phyloP scores from a whole-genome alignment of 2,329 filamentous ascomycete genomes.

The Alternaria postmessia region DNA sequence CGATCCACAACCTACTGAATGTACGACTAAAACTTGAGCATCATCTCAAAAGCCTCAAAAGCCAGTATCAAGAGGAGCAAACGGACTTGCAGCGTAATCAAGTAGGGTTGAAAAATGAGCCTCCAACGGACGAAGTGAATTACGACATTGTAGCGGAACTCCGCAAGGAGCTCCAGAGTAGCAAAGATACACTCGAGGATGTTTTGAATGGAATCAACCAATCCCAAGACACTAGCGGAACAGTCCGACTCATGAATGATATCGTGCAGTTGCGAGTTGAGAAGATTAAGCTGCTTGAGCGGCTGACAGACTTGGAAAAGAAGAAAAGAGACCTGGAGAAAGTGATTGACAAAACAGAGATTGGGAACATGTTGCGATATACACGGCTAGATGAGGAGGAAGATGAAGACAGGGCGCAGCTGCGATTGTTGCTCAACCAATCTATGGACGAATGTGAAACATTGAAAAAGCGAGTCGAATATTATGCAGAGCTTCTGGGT shows the following conservation, averaged over 20 bases:
- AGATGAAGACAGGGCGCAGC: background rate
- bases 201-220: background rate
- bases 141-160: background rate
- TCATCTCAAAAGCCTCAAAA: background rate
- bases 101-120: background rate
- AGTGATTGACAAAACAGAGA: background rate
- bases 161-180: background rate
- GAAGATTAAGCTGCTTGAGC: background rate
- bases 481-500: background rate
- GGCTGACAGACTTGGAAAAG: background rate
- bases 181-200: background rate
- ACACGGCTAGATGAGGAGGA: background rate
- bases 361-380: background rate
- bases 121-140: background rate
- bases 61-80: background rate
- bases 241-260: background rate
- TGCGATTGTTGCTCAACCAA: background rate
- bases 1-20: background rate
- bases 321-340: background rate
- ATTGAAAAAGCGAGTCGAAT: background rate
- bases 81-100: background rate
- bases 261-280: background rate
- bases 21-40: background rate
- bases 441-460: background rate
- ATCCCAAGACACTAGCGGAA: background rate